Conservation (phyloP, 2,329 filamentous ascomycete genomes). For the Microcyclosporella mali region DNA sequence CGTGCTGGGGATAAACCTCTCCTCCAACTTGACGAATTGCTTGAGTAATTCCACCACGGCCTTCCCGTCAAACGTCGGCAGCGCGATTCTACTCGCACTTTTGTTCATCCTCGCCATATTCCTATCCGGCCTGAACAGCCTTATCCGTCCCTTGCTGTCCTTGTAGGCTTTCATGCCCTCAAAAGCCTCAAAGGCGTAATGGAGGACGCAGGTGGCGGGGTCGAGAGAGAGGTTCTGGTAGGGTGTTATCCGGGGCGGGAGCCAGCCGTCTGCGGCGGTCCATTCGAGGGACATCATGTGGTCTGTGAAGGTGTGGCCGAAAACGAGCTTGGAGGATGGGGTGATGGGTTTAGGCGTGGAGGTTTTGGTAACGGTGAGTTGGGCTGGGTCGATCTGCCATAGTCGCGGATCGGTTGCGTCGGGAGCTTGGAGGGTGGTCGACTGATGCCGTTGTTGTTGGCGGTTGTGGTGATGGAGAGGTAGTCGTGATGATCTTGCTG, state of each 20-base stretch:
- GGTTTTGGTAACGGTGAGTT: conserved; percentile 69
- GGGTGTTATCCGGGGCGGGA: conserved; percentile 73
- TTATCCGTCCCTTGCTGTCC: conserved; percentile 68
- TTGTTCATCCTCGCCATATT: conserved; percentile 96
- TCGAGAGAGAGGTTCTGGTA: conserved; percentile 98
- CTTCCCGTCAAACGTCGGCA: conserved; percentile 74
- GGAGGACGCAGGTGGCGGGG: conserved; percentile 92
- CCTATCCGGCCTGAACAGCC: conserved; percentile 88
- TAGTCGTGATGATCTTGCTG: not conserved
- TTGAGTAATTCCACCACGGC: conserved; percentile 75
- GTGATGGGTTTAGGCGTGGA: conserved; percentile 66
- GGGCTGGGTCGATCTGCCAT: conserved; percentile 67
- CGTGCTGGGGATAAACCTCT: conserved; percentile 75
- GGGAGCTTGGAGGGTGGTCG: conserved; percentile 41
- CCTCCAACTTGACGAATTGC: conserved; percentile 71
- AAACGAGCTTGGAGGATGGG: conserved; percentile 76
- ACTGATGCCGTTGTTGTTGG: conserved; percentile 5
- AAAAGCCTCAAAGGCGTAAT: conserved; percentile 97
- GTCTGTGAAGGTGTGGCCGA: conserved; percentile 89
- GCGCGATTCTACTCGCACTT: conserved; percentile 81
- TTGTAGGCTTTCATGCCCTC: conserved; percentile 99
- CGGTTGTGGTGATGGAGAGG: conserved; percentile 1
- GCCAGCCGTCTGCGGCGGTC: conserved; percentile 80
- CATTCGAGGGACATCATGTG: conserved; percentile 97
- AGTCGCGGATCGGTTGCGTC: conserved; percentile 48